Evolutionary conservation across 1,139 yeast species (phyloP).

Genomic region (Taiozyma sp.): DNA sequence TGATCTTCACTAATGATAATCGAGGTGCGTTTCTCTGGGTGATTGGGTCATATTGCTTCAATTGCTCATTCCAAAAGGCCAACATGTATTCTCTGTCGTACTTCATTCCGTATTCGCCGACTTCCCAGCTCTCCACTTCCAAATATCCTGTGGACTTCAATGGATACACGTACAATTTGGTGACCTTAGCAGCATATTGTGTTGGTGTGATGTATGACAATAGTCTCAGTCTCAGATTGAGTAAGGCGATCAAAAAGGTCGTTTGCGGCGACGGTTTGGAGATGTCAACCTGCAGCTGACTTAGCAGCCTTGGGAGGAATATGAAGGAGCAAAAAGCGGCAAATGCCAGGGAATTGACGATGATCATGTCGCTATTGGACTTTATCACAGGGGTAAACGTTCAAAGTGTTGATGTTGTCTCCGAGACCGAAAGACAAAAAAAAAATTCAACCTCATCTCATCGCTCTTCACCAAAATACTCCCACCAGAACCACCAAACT

Average conservation of each 20-base stretch:
- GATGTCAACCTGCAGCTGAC: background rate
- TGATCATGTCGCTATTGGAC: background rate
- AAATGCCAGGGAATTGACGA: background rate
- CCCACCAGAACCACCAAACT: too few species aligned
- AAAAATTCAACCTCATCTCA: background rate
- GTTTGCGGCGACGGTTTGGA: background rate
- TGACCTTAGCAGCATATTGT: slow-evolving; percentile 19
- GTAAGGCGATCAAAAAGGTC: background rate
- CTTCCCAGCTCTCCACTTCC: slow-evolving; percentile 29
- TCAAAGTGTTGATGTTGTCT: too few species aligned
- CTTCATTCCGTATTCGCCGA: slow-evolving; percentile 35
- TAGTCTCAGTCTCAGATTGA: background rate
- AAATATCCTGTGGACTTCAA: slow-evolving; percentile 37
- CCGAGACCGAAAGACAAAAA: background rate
- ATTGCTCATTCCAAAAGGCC: slow-evolving; percentile 25
- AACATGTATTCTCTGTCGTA: slow-evolving; percentile 39
- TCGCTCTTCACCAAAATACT: background rate
- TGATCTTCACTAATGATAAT: slow-evolving; percentile 28
- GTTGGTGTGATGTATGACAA: background rate
- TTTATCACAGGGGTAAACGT: background rate
- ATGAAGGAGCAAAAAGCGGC: background rate
- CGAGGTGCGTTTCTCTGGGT: slow-evolving; percentile 33
- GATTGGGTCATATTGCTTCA: slow-evolving; percentile 25
- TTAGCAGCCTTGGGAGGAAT: background rate
- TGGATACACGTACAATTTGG: slow-evolving; percentile 33